Evolutionary conservation across 129 eudicot genomes (phyloP).

Genomic region (Flaveria trinervia): DNA sequence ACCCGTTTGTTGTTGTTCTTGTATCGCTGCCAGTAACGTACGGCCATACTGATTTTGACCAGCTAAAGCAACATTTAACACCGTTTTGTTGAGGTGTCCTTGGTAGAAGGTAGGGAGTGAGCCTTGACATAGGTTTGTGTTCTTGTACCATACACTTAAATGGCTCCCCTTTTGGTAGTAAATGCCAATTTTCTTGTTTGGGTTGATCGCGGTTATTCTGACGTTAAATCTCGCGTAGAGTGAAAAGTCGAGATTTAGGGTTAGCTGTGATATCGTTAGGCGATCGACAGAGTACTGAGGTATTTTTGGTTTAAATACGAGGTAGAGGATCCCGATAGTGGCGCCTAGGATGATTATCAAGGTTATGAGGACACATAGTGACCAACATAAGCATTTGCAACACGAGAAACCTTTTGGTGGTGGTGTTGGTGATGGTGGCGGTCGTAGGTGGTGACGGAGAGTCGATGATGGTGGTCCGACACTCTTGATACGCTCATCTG

Average conservation of each 20-base stretch:
- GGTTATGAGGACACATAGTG: constrained; percentile 46
- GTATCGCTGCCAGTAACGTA: constrained; percentile 59
- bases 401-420: constrained; percentile 36
- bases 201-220: constrained; percentile 72
- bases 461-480: constrained; percentile 4
- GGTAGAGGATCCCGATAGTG: constrained; percentile 52
- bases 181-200: constrained; percentile 83
- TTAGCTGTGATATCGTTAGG: constrained; percentile 61
- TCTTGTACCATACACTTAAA: constrained; percentile 77
- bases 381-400: constrained; percentile 75
- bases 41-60: constrained; percentile 80
- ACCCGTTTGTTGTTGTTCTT: constrained; percentile 77
- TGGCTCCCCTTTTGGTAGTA: constrained; percentile 76
- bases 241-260: constrained; percentile 60
- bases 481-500: background rate
- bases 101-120: constrained; percentile 77
- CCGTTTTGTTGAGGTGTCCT: constrained; percentile 68
- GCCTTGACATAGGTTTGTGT: constrained; percentile 80
- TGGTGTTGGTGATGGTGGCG: constrained; percentile 17
- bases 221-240: constrained; percentile 73
- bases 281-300: constrained; percentile 78
- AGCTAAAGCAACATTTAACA: constrained; percentile 49
- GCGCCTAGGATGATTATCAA: constrained; percentile 56
- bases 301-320: constrained; percentile 69
- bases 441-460: constrained; percentile 13